Evolutionary conservation across 805 yeast species (phyloP), one percentile per base, ranked within the genome.

Genomic region (Schizosaccharomyces lindneri): DNA sequence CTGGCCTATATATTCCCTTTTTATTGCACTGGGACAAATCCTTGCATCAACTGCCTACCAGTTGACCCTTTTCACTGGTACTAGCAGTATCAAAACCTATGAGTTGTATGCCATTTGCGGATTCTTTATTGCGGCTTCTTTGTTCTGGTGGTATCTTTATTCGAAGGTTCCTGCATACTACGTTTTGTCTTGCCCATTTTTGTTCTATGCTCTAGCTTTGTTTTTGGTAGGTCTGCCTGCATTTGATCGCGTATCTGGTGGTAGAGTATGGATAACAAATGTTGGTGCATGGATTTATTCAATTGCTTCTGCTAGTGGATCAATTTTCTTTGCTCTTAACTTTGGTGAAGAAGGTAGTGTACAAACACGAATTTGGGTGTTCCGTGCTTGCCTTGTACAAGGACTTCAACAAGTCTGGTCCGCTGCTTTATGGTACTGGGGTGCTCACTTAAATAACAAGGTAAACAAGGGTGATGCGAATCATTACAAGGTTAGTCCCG

Each of bases 371-470:
- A 11, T 43, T n/a, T 59, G 61, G 61, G 55, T 59, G 5, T 59
- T 59, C 55, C 48, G 61, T 27, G 61, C 61, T 17, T 39, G 55
- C 27, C n/a, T 41, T 19, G 61, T 59, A 9, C 61, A 59, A 48
- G 61, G 61, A 41, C 19, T 48, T 24, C 61, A 59, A 55, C 61
- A 59, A 43, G 39, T 59, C 7, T 59, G 55, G 55, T 39, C 55
- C 1, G 61, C 61, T 11, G 61, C 61, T 59, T 24, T 59, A 24
- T 59, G 61, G 61, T 59, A 39, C 43, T 59, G 61, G 61, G 61
- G 61, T 41, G 43, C 61, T 6, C 43, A 41, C 19, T 13, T 39
- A 4, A 36, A 31, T 36, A 41, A 31, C 9, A 41, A 36, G 21
- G n/a, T 13, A 21, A 57, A n/a, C 17, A 19, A n/a, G 5, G 43